A percentile compares a stretch with the other conserved stretches of the same genome.
Evolutionary conservation across 768 basidiomycete species (phyloP).

Genomic region (Auricularia sp.): DNA sequence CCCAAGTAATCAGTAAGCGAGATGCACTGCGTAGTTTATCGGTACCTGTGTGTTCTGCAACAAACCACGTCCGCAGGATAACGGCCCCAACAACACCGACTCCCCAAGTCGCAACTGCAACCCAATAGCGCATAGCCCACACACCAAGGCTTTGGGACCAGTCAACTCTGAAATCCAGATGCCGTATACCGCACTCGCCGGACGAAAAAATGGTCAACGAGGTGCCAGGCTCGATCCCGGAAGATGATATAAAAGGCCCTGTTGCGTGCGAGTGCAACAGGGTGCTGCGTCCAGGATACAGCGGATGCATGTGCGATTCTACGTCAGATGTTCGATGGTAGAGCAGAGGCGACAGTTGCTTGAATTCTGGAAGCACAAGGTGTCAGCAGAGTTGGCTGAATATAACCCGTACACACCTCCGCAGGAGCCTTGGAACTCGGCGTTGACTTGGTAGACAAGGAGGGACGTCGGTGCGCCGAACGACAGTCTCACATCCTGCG

Average conservation of each 20-base stretch:
- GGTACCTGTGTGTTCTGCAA: neutral
- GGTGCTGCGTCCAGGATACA: conserved; percentile 31
- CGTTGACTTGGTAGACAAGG: conserved; percentile 50
- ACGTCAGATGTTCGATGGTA: conserved; percentile 46
- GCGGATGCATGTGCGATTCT: conserved; percentile 63
- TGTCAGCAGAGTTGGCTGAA: too few relatives aligned
- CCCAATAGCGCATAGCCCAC: conserved; percentile 64
- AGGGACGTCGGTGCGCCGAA: conserved; percentile 36
- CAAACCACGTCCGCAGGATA: conserved; percentile 42
- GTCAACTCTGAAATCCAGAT: conserved; percentile 51
- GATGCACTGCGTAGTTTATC: neutral
- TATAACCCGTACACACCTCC: conserved; percentile 13
- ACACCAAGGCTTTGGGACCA: conserved; percentile 63
- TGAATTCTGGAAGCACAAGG: conserved; percentile 16
- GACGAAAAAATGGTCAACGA: conserved; percentile 52
- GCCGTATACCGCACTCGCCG: conserved; percentile 39
- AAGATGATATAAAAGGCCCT: conserved; percentile 50
- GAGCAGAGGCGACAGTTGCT: conserved; percentile 55
- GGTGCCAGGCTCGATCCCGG: conserved; percentile 27
- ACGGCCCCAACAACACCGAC: conserved; percentile 57
- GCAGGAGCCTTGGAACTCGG: conserved; percentile 23
- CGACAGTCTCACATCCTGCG: neutral
- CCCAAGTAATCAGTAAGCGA: neutral
- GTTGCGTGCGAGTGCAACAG: conserved; percentile 60
- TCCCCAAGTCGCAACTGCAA: conserved; percentile 62